Evolutionary conservation across 2,329 filamentous ascomycete species (phyloP).

Genomic region (Pyricularia grisea): DNA sequence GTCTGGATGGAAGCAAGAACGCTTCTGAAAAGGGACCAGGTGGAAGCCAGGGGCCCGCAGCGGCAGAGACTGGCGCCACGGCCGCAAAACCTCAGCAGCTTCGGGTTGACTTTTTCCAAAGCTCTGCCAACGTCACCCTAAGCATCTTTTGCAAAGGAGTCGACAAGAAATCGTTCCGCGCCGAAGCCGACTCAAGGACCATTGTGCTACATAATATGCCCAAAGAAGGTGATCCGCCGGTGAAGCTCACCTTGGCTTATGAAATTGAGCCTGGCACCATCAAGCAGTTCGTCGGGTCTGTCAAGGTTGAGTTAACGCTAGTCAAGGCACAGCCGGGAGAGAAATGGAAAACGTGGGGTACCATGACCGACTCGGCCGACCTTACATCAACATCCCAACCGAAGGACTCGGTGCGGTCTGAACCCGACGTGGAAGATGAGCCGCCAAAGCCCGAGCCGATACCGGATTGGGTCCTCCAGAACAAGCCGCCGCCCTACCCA

Average conservation of each 20-base stretch:
- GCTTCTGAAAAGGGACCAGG: neutral
- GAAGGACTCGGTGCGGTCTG: neutral
- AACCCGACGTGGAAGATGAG: neutral
- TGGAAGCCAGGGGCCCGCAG: neutral
- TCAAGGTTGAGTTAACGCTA: conserved; percentile 24
- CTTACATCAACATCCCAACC: neutral
- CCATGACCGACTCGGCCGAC: conserved; percentile 11
- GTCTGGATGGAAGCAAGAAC: conserved; percentile 2
- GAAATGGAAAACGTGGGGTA: conserved; percentile 23
- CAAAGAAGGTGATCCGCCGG: conserved; percentile 10
- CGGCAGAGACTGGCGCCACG: neutral
- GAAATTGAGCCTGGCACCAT: conserved; percentile 13
- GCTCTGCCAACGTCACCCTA: conserved; percentile 22
- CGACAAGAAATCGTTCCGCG: conserved; percentile 16
- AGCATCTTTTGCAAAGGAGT: conserved; percentile 29
- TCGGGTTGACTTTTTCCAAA: conserved; percentile 32
- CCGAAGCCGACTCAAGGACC: conserved; percentile 6
- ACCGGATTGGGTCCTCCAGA: neutral
- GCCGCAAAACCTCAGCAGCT: conserved; percentile 20
- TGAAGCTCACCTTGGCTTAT: conserved; percentile 16
- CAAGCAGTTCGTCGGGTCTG: conserved; percentile 16
- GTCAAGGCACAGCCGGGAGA: conserved; percentile 16
- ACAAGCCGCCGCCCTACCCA: conserved; percentile 55
- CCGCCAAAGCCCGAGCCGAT: neutral
- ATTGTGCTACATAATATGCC: conserved; percentile 8